Conservation (phyloP, 768 basidiomycete species). For the Clitopilus passeckerianus region DNA sequence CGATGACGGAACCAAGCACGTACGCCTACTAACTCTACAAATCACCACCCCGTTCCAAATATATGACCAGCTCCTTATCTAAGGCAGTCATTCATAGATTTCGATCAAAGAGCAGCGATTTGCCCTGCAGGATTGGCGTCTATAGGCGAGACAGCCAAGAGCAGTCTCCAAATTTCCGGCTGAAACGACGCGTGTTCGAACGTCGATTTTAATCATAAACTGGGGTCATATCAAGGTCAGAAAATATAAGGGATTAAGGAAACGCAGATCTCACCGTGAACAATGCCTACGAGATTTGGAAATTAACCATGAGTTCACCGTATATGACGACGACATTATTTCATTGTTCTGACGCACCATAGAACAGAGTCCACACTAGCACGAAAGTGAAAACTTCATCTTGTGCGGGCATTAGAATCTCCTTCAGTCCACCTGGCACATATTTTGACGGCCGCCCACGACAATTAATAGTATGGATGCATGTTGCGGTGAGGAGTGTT, state of each 20-base stretch:
- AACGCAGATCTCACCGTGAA: slow-evolving; percentile 36
- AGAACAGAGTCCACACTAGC: slow-evolving; percentile 91
- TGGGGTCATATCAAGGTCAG: slow-evolving; percentile 9
- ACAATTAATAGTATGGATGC: slow-evolving; percentile 70
- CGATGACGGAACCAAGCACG: background rate
- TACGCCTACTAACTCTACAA: background rate
- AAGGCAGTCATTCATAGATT: background rate
- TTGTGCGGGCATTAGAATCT: slow-evolving; percentile 79
- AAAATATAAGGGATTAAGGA: slow-evolving; percentile 1
- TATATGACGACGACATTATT: background rate
- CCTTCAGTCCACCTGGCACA: slow-evolving; percentile 55
- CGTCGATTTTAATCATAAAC: slow-evolving; percentile 15
- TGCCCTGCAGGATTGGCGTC: background rate
- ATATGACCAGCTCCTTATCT: background rate
- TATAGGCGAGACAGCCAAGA: background rate
- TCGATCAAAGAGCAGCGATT: background rate
- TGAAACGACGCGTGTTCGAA: background rate
- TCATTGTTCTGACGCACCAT: slow-evolving; percentile 48
- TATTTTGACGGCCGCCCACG: slow-evolving; percentile 58
- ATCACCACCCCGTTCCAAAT: background rate
- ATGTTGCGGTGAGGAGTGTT: slow-evolving; percentile 60
- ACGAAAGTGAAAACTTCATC: slow-evolving; percentile 91
- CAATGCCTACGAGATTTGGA: slow-evolving; percentile 28
- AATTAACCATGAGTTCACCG: background rate
- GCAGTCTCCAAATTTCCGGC: background rate